Evolutionary conservation across 2,329 filamentous ascomycete species (phyloP), one percentile per base, ranked within the genome.

Genomic region (Diaporthe velutina): DNA sequence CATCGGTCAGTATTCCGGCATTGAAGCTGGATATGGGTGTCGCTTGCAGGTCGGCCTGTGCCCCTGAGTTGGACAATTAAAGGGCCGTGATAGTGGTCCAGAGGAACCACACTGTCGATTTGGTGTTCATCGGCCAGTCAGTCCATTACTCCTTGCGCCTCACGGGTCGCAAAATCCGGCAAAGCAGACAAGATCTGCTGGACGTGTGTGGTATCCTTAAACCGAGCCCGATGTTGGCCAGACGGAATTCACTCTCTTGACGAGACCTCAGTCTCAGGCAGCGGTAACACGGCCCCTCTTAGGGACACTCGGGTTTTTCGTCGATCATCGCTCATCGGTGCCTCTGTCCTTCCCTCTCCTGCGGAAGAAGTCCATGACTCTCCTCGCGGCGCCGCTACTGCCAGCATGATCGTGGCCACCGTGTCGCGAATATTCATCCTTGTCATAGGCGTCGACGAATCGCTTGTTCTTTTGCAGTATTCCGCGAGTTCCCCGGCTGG

Each of bases 301-400:
- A n/a, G 45, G 48, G 22, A 64, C 33, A 30, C 28, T 67, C 28
- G 33, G n/a, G 48, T 40, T 8, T 15, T 33, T 88, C 84, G 90
- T 85, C 88, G 87, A 79, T 88, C 84, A 76, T 91, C 89, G 52
- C 88, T 88, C 84, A 75, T 91, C 89, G 50, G 88, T 89, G 73
- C 88, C 90, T 80, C 93, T 88, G 79, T 93, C 94, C 85, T 93
- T 95, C 73, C 94, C 95, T 82, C 96, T 91, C 83, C 96, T 90
- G 79, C 97, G 90, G 88, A 99, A 99, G 84, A 98, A 98, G 85
- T 99, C 96, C 96, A 99, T 98, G 52, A 99, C 97, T 81, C 95
- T 92, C 82, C 96, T 93, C 19, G 96, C 95, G 4, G 95, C 94
- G 73, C 95, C 95, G 77, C 93, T 96, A 83, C 94, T 97, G 58